Percentiles rank a stretch among this genome's conserved stretches.
Evolutionary conservation across 164 flowering plant genomes (phyloP).

Genomic region (Saururus chinensis): DNA sequence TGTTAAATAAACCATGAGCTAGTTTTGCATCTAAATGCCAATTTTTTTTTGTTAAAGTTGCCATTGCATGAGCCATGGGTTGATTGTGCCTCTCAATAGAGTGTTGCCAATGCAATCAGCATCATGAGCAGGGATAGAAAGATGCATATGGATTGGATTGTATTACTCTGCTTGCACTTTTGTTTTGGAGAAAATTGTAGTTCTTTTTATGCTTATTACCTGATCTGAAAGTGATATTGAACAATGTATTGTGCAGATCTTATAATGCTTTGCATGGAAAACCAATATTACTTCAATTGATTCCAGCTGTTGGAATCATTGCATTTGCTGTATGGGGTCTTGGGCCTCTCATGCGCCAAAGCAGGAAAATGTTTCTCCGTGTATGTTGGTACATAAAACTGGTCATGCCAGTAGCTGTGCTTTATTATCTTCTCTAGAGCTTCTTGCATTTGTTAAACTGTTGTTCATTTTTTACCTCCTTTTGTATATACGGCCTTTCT

Average conservation of each 20-base stretch:
- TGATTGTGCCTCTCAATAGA: no score
- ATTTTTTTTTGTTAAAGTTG: no score
- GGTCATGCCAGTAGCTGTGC: neutral
- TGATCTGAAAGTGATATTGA: neutral
- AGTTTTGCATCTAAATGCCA: no score
- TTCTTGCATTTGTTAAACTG: neutral
- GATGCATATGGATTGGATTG: no score
- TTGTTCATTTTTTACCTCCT: neutral
- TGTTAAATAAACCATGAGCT: no score
- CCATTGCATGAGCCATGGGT: no score
- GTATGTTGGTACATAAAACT: conserved; percentile 23
- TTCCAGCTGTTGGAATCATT: conserved; percentile 59
- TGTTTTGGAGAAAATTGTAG: neutral
- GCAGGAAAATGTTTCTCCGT: conserved; percentile 45
- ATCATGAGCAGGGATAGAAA: no score
- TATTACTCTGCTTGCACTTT: no score
- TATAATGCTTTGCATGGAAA: conserved; percentile 36
- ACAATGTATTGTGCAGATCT: conserved; percentile 34
- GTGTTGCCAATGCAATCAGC: no score
- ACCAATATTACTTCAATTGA: conserved; percentile 41
- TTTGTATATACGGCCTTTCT: neutral
- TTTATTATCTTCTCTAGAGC: neutral
- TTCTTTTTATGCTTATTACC: neutral
- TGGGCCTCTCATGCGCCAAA: conserved; percentile 53
- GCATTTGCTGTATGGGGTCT: conserved; percentile 75